Conservation (phyloP, 75 land plant species). For the Cryptomeria japonica region DNA sequence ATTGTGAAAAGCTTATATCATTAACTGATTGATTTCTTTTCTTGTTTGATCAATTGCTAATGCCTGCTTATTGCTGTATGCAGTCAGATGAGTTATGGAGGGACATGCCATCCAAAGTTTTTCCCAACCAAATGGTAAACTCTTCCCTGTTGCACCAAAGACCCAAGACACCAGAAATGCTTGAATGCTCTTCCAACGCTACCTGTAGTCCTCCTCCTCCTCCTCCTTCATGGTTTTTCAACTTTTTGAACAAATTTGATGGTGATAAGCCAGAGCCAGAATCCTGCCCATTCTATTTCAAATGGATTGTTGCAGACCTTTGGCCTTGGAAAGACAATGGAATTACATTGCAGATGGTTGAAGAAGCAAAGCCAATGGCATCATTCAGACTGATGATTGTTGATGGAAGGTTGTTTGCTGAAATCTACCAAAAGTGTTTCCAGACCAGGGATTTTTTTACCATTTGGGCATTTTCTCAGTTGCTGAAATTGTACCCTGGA, state of each 20-base stretch:
- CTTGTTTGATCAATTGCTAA: not conserved
- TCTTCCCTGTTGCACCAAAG: not conserved
- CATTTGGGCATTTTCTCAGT: constrained; percentile 61
- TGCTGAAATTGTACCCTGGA: constrained; percentile 56
- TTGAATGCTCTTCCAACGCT: too few relatives aligned
- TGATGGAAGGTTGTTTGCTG: constrained; percentile 39
- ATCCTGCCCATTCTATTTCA: constrained; percentile 63
- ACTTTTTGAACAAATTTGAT: not conserved
- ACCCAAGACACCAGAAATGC: too few relatives aligned
- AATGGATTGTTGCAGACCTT: constrained; percentile 69
- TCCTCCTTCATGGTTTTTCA: not conserved
- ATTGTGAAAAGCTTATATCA: too few relatives aligned
- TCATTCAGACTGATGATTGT: constrained; percentile 45
- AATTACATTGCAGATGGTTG: constrained; percentile 42
- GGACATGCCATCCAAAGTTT: not conserved
- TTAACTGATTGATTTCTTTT: too few relatives aligned
- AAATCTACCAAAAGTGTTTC: constrained; percentile 30
- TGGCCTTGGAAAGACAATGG: constrained; percentile 56
- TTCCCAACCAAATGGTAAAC: not conserved
- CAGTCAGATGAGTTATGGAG: not conserved
- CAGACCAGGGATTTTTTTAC: constrained; percentile 64
- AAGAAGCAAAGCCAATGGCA: constrained; percentile 33
- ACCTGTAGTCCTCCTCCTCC: too few relatives aligned
- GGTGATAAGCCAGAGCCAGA: not conserved
- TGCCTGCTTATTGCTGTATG: not conserved